Conservation (phyloP, 257 asterid genomes). For the Parsonsia alboflavescens region DNA sequence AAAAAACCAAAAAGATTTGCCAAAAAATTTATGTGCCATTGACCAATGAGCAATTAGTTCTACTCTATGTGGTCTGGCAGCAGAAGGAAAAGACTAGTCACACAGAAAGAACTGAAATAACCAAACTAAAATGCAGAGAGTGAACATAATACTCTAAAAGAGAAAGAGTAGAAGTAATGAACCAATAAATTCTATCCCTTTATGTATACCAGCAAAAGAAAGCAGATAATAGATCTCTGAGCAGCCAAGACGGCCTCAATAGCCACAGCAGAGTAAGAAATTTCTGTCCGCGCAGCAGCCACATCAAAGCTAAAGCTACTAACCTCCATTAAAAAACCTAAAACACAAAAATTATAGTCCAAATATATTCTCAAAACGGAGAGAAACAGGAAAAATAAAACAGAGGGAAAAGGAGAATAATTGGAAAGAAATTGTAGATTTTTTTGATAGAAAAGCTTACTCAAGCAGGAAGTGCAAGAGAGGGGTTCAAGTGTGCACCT, state of each 20-base stretch:
- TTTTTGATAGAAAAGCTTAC: background rate
- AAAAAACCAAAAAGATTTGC: background rate
- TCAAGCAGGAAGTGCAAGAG: constrained; percentile 5
- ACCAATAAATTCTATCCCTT: background rate
- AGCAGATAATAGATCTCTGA: constrained; percentile 52
- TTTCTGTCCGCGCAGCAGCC: constrained; percentile 31
- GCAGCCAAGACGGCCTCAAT: constrained; percentile 47
- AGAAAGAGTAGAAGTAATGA: background rate
- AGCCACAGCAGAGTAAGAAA: constrained; percentile 35
- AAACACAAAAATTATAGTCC: background rate
- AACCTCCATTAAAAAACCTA: constrained; percentile 54
- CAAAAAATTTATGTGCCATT: background rate
- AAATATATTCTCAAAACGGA: background rate
- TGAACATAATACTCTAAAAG: constrained; percentile 2
- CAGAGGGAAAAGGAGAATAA: background rate
- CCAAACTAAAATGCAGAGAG: constrained; percentile 2
- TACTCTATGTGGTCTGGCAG: background rate
- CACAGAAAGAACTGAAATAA: background rate
- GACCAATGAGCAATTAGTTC: background rate
- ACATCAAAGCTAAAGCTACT: constrained; percentile 41
- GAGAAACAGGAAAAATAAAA: background rate
- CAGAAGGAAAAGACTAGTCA: background rate
- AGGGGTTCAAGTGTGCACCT: background rate
- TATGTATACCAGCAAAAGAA: constrained; percentile 52
- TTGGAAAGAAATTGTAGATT: constrained; percentile 9